Percentiles rank a stretch among this genome's conserved stretches.
Conservation (phyloP, 1,139 yeast species). For the Pichia sp. region DNA sequence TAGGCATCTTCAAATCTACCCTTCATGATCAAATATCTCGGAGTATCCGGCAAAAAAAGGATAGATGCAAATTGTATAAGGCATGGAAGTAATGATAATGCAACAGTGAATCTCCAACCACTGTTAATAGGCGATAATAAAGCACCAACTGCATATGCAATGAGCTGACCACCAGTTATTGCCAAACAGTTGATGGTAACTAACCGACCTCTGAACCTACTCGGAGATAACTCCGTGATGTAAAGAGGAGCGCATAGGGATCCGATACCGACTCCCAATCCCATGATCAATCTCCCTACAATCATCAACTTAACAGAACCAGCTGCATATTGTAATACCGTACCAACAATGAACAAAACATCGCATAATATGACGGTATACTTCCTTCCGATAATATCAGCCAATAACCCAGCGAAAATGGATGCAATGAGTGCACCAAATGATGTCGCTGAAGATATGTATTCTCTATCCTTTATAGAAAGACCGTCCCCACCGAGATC, state of each 20-base stretch:
- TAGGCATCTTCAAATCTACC: slow-evolving; percentile 37
- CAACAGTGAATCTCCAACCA: slow-evolving; percentile 53
- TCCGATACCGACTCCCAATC: slow-evolving; percentile 53
- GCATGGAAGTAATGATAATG: slow-evolving; percentile 48
- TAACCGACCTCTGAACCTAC: slow-evolving; percentile 46
- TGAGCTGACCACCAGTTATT: slow-evolving; percentile 53
- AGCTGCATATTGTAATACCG: slow-evolving; percentile 41
- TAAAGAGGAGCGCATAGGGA: slow-evolving; percentile 51
- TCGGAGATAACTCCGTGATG: slow-evolving; percentile 51
- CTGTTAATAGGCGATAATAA: slow-evolving; percentile 35
- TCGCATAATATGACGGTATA: slow-evolving; percentile 40
- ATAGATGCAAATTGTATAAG: slow-evolving; percentile 41
- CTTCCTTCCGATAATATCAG: slow-evolving; percentile 44
- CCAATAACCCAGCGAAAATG: slow-evolving; percentile 42
- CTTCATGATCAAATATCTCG: slow-evolving; percentile 44
- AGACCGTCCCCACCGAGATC: slow-evolving; percentile 38
- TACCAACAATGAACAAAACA: slow-evolving; percentile 42
- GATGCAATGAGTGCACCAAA: slow-evolving; percentile 51
- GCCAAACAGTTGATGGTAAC: slow-evolving; percentile 50
- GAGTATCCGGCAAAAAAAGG: slow-evolving; percentile 51
- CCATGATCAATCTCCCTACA: slow-evolving; percentile 47
- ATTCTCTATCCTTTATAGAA: slow-evolving; percentile 43
- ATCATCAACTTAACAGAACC: slow-evolving; percentile 47
- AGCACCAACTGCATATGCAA: slow-evolving; percentile 51
- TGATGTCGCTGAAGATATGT: slow-evolving; percentile 51